phyloP scores from a whole-genome alignment of 257 asterid species.

The Gynochthodes officinalis region DNA sequence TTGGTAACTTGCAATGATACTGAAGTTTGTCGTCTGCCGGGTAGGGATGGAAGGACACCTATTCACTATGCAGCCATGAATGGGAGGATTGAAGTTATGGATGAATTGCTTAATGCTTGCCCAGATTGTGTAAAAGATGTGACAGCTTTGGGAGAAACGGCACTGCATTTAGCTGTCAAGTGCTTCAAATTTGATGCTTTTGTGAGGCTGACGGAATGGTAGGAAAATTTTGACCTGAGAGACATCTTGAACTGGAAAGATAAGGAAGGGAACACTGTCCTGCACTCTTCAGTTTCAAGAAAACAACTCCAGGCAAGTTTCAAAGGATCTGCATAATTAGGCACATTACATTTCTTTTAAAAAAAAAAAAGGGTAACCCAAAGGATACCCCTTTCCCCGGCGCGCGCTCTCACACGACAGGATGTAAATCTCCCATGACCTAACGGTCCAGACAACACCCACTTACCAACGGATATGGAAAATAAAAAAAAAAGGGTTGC shows the following conservation, averaged over 20 bases:
- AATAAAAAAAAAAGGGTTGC: no score
- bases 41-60: slow-evolving; percentile 24
- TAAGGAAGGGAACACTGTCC: slow-evolving; percentile 35
- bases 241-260: slow-evolving; percentile 30
- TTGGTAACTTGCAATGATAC: slow-evolving; percentile 15
- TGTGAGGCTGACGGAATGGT: slow-evolving; percentile 20
- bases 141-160: slow-evolving; percentile 31
- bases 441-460: no score
- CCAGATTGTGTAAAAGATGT: slow-evolving; percentile 12
- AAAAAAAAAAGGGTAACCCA: no score
- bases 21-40: slow-evolving; percentile 20
- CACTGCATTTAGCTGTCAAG: slow-evolving; percentile 26
- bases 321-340: no score
- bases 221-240: slow-evolving; percentile 4
- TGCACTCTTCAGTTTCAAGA: slow-evolving; percentile 41
- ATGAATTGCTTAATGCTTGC: slow-evolving; percentile 18
- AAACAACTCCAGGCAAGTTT: slow-evolving; percentile 7
- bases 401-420: no score
- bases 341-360: no score
- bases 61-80: slow-evolving; percentile 29
- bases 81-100: slow-evolving; percentile 22
- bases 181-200: slow-evolving; percentile 33
- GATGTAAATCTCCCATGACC: no score
- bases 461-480: no score
- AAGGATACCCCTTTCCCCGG: no score